Base-by-base conservation (phyloP, 164 flowering plant genomes). In the Warburgia ugandensis region DNA sequence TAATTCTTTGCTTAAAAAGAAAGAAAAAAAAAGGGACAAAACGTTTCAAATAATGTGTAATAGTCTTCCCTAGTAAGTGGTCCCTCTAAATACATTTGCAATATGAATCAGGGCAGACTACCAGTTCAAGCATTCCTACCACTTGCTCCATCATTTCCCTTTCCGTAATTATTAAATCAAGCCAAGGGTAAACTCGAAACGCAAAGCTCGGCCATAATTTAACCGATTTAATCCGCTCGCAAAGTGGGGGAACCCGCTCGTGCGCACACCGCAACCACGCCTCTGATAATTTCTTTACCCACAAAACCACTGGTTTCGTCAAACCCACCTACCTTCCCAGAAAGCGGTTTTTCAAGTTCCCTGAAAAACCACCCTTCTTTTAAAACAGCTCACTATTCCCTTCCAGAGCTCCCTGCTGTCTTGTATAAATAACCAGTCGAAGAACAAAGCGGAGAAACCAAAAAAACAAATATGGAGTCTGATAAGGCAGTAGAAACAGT, bases 401-500 rank as follows among this genome's bases (percentile, higher is more conserved):
- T 48, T 52, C 59, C 44, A 67, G 64, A 62, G 55, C 52, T 40
- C n/a, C n/a, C n/a, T n/a, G n/a, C n/a, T 43, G 55, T 55, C 50
- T 52, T 58, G 52, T 69, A 67, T 73, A 77, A 59, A 73, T 68
- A 68, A 45, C 48, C 32, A 21, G 22, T 30, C 35, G 31, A 48
- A 2, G 32, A 45, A 26, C 28, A 31, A 30, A 26, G 7, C 32
- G 31, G 16, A 46, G 46, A 30, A 20, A 9, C 6, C 7, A 17
- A 44, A 25, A 20, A 12, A 11, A 17, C n/a, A 37, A 53, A 25
- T 28, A 77, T 73, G 79, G 86, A 53, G 57, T 30, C 67, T 10
- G 92, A 84, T 13, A 84, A 82, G 73, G 79, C 54, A 54, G 94
- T 72, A 47, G 97, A 86, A 72, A 79, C 96, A 0, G 84, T 80